Evolutionary conservation across 331 rosid genomes (phyloP).

Genomic region (Arachis monticola): DNA sequence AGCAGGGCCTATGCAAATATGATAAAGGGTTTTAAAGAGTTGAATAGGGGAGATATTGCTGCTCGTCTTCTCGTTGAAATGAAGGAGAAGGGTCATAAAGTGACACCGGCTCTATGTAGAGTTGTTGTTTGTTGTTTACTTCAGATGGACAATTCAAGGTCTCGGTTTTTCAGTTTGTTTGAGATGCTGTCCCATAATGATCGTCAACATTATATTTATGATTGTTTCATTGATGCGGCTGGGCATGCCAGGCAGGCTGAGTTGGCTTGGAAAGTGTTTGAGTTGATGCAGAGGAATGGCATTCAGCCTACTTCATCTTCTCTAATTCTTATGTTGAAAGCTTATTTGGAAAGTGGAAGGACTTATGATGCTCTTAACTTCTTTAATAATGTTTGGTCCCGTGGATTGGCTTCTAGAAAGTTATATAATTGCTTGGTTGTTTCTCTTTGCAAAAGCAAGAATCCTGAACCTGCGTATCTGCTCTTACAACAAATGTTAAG

Average conservation of each 20-base stretch:
- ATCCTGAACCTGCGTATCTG: conserved; percentile 50
- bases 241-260: conserved; percentile 56
- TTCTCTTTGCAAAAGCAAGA: conserved; percentile 61
- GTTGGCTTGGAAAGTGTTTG: conserved; percentile 63
- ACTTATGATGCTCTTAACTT: conserved; percentile 68
- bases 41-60: conserved; percentile 63
- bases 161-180: conserved; percentile 53
- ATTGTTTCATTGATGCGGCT: conserved; percentile 65
- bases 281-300: conserved; percentile 62
- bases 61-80: conserved; percentile 83
- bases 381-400: conserved; percentile 47
- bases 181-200: conserved; percentile 53
- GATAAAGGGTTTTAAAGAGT: too few relatives aligned
- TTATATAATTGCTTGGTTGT: conserved; percentile 48
- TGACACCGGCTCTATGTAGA: conserved; percentile 41
- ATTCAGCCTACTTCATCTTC: conserved; percentile 50
- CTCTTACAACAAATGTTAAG: conserved; percentile 52
- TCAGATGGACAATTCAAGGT: conserved; percentile 58
- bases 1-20: too few relatives aligned
- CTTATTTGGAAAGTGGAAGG: conserved; percentile 55
- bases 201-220: conserved; percentile 36
- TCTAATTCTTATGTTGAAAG: conserved; percentile 49
- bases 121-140: conserved; percentile 57
- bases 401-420: conserved; percentile 43
- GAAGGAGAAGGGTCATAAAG: conserved; percentile 61